Evolutionary conservation across 2,329 filamentous ascomycete genomes (phyloP).

Genomic region (Pseudogymnoascus sp.): DNA sequence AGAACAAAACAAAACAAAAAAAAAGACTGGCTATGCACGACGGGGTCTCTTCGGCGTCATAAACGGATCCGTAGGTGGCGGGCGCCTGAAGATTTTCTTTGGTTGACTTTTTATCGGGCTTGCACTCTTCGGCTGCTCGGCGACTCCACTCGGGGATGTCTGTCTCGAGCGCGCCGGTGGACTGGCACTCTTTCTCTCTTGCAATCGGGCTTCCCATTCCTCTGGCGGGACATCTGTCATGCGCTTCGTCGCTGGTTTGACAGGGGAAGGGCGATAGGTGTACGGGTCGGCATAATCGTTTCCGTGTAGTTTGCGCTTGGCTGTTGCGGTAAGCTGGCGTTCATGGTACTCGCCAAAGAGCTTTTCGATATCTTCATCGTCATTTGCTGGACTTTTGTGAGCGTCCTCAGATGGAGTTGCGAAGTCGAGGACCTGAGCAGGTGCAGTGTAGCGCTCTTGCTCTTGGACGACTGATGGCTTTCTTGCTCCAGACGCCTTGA

Average conservation of each 20-base stretch:
- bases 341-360: slow-evolving; percentile 17
- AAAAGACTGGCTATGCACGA: neutral
- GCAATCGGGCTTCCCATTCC: neutral
- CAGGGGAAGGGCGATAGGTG: neutral
- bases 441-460: slow-evolving; percentile 10
- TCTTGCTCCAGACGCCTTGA: slow-evolving; percentile 24
- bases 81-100: neutral
- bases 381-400: slow-evolving; percentile 21
- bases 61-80: neutral
- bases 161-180: neutral
- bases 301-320: neutral
- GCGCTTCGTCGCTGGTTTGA: neutral
- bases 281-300: neutral
- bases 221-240: neutral
- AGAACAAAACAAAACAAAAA: neutral
- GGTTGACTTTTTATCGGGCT: neutral
- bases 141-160: neutral
- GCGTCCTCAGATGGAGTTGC: neutral
- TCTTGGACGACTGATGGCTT: slow-evolving; percentile 7
- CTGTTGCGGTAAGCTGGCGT: neutral
- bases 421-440: slow-evolving; percentile 22
- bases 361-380: slow-evolving; percentile 14
- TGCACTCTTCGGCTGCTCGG: neutral
- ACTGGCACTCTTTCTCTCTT: neutral
- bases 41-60: neutral